A percentile compares a stretch with the other conserved stretches of the same genome.
These are phyloP conservation scores for Canavalia ensiformis DNA, from an alignment of 306 rosid species.

Conservation along the genomic window DNA sequence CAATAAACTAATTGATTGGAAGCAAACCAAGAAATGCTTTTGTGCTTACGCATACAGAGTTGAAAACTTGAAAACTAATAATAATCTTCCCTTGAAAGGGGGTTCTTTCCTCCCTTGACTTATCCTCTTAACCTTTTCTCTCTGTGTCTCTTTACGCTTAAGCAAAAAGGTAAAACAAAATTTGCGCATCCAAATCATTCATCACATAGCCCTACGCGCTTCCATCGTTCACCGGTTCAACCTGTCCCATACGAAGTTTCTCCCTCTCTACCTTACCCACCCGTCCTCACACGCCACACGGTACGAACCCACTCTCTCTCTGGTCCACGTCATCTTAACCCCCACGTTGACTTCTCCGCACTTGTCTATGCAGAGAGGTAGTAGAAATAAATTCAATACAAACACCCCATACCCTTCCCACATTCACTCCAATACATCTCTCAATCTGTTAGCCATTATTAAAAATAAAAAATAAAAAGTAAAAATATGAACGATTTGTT, in stretches of 20 bases:
- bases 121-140: background rate
- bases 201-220: background rate
- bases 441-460: no score
- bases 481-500: constrained; percentile 78
- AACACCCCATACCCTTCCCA: background rate
- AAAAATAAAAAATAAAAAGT: no score
- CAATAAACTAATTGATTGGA: background rate
- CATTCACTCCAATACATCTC: background rate
- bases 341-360: constrained; percentile 4
- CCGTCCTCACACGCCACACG: background rate
- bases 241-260: background rate
- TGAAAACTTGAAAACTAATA: background rate
- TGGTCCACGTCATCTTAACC: background rate
- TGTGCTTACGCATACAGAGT: background rate
- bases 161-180: background rate
- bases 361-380: background rate
- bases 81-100: constrained; percentile 17
- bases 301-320: background rate
- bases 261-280: background rate
- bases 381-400: background rate
- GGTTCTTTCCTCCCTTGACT: constrained; percentile 7
- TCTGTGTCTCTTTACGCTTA: constrained; percentile 11
- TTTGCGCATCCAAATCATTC: background rate
- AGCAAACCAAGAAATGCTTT: background rate
- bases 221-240: background rate